Percentiles rank a stretch among this genome's conserved stretches.
Evolutionary conservation across 2,329 filamentous ascomycete genomes (phyloP).

Genomic region (Colletotrichum trifolii): DNA sequence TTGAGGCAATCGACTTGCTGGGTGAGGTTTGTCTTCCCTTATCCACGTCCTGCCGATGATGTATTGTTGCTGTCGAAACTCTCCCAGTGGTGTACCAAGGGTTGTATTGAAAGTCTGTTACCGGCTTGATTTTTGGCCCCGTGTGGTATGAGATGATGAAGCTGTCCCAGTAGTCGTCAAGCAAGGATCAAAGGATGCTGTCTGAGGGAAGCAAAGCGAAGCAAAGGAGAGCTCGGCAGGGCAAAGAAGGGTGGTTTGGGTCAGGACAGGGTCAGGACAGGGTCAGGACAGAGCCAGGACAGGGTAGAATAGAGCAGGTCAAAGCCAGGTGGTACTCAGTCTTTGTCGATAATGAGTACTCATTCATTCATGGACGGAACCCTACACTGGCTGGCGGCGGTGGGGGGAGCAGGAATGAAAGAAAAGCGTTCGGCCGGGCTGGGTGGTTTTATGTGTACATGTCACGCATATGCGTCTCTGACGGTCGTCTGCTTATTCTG

Average conservation of each 20-base stretch:
- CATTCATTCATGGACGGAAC: conserved; percentile 28
- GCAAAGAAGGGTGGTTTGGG: background rate
- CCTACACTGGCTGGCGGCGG: background rate
- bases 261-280: too few relatives aligned
- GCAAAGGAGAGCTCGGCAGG: too few relatives aligned
- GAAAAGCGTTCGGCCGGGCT: conserved; percentile 33
- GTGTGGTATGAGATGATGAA: conserved; percentile 4
- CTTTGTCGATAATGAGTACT: conserved; percentile 26
- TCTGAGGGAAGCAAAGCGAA: conserved; percentile 7
- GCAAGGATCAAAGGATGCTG: background rate
- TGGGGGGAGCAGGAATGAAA: conserved; percentile 32
- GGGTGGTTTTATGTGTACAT: conserved; percentile 36
- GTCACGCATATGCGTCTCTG: conserved; percentile 32
- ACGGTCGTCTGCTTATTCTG: conserved; percentile 20
- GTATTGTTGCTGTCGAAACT: too few relatives aligned
- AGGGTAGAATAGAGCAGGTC: background rate
- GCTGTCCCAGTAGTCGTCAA: conserved; percentile 16
- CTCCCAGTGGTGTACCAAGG: background rate
- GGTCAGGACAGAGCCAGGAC: too few relatives aligned
- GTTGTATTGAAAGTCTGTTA: conserved; percentile 8
- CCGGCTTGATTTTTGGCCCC: background rate
- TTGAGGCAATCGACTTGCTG: too few relatives aligned
- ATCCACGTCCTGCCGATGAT: too few relatives aligned
- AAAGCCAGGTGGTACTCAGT: conserved; percentile 24
- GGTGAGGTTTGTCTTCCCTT: too few relatives aligned